phyloP scores from a whole-genome alignment of 1,139 yeast genomes.

The Pichia sp. region DNA sequence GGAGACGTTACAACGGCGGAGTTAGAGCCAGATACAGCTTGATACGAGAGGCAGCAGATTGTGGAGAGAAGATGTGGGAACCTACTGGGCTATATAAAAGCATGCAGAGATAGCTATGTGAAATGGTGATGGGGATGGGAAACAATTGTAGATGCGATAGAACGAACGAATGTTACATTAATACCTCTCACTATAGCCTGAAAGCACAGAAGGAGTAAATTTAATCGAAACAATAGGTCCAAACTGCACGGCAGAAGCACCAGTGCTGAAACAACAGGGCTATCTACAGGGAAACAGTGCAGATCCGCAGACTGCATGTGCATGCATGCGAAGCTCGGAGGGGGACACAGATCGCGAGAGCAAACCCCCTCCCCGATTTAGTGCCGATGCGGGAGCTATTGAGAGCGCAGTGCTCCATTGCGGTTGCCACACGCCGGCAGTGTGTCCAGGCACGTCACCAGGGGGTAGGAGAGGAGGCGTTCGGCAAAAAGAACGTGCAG shows the following conservation, averaged over 20 bases:
- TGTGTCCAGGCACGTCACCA: not conserved
- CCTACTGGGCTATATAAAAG: not conserved
- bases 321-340: not conserved
- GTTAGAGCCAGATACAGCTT: too few relatives aligned
- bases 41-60: too few relatives aligned
- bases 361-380: not conserved
- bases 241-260: not conserved
- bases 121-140: not conserved
- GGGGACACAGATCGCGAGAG: too few relatives aligned
- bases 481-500: not conserved
- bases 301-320: not conserved
- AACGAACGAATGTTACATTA: not conserved
- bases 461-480: not conserved
- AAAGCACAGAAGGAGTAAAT: not conserved
- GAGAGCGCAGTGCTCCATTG: not conserved
- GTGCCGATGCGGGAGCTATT: not conserved
- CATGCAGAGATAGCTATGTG: not conserved
- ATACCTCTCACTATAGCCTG: not conserved
- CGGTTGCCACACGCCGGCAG: not conserved
- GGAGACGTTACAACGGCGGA: too few relatives aligned
- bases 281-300: not conserved
- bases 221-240: not conserved
- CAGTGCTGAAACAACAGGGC: not conserved
- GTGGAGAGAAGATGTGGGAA: not conserved
- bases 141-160: not conserved